Evolutionary conservation across 2,329 filamentous ascomycete species (phyloP), one percentile per base, ranked within the genome.

Genomic region (Talaromyces sp.): DNA sequence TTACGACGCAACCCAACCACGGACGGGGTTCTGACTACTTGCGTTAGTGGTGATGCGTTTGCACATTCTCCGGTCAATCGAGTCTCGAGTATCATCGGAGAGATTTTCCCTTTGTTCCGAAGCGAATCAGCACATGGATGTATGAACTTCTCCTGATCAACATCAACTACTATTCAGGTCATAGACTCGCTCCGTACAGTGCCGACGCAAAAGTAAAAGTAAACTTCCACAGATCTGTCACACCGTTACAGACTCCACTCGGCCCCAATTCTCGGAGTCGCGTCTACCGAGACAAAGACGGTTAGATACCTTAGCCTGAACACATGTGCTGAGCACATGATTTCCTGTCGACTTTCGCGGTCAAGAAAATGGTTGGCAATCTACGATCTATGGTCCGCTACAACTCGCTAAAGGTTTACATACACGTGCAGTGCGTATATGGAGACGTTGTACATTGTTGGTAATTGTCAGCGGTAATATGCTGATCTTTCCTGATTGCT

Each of bases 161-260:
- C 19, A 39, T 13, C n/a, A 24, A 24, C 9, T 24, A n/a, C 22
- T 31, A 31, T 7, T 31, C 27, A 31, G 7, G 27, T 6, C 27
- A 31, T 31, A 31, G 5, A 31, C 27, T 31, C 7, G 27, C 27
- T 31, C 27, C 27, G 27, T 31, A 31, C 5, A 1, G 1, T 33
- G 48, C 48, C 13, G 24, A 50, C 59, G 14, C 27, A 31, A 6
- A 61, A 27, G 33, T 52, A 39, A 27, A 48, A 62, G 22, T 43
- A 41, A 24, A 39, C 45, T 61, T 62, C 37, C 31, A 35, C 47
- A 19, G 48, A 56, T 47, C 60, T 63, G 48, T 43, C 60, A 56
- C 60, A 37, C 61, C 61, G 61, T 63, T 63, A 56, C 59, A 16
- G 52, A 63, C 60, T 57, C 61, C 61, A 63, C 61, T 19, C 50